Conservation (phyloP, 129 eudicot species). For the Rutidosis leptorrhynchoides region DNA sequence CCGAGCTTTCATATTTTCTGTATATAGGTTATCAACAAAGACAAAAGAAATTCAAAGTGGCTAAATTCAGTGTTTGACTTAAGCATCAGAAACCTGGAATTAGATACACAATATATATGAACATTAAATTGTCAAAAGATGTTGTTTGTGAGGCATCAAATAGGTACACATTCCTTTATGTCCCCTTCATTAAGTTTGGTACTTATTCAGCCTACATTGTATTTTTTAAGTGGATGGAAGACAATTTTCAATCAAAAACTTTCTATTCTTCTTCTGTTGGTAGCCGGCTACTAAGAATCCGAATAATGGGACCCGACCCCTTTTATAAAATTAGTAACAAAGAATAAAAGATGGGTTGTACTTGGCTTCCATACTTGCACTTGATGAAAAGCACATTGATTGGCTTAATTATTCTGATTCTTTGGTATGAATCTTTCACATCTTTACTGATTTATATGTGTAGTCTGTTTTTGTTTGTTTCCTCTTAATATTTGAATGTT, state of each 20-base stretch:
- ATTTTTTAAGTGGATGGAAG: slow-evolving; percentile 31
- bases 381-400: slow-evolving; percentile 34
- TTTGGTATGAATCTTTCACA: slow-evolving; percentile 43
- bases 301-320: slow-evolving; percentile 42
- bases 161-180: slow-evolving; percentile 57
- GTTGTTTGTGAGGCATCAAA: slow-evolving; percentile 30
- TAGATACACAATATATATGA: slow-evolving; percentile 46
- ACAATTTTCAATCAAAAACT: slow-evolving; percentile 36
- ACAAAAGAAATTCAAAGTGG: slow-evolving; percentile 22
- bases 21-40: slow-evolving; percentile 19
- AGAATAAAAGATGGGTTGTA: slow-evolving; percentile 42
- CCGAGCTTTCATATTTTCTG: slow-evolving; percentile 20
- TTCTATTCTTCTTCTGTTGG: slow-evolving; percentile 37
- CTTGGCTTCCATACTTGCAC: slow-evolving; percentile 47
- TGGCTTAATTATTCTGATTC: slow-evolving; percentile 45
- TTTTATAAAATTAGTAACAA: slow-evolving; percentile 12
- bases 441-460: slow-evolving; percentile 26
- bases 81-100: slow-evolving; percentile 57
- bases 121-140: slow-evolving; percentile 32
- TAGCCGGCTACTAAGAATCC: slow-evolving; percentile 27
- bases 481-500: slow-evolving; percentile 10
- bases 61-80: slow-evolving; percentile 43
- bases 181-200: slow-evolving; percentile 76
- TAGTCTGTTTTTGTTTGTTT: slow-evolving; percentile 22
- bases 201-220: slow-evolving; percentile 49